These are phyloP conservation scores for Kernera saxatilis DNA, from an alignment of 345 rosid species.

Conservation along the genomic window DNA sequence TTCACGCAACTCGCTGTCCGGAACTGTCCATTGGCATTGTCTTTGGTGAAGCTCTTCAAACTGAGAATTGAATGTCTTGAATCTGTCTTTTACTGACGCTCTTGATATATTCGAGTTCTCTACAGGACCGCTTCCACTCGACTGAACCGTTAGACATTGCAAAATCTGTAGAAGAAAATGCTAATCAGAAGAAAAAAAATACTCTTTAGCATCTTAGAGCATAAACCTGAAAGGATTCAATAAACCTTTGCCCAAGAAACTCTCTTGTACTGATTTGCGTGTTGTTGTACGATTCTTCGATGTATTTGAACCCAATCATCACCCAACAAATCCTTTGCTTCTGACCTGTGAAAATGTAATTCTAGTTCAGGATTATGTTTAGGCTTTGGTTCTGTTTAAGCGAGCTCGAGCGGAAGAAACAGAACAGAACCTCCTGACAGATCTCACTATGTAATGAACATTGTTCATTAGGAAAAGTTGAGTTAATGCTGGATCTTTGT, in stretches of 20 bases:
- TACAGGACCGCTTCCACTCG: constrained; percentile 33
- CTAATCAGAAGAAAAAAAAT: background rate
- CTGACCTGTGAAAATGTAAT: constrained; percentile 58
- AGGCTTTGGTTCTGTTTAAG: background rate
- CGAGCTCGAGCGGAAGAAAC: background rate
- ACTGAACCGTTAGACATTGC: constrained; percentile 81
- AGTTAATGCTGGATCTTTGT: constrained; percentile 86
- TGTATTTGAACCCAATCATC: constrained; percentile 99
- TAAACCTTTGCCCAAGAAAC: constrained; percentile 94
- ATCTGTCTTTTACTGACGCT: constrained; percentile 79
- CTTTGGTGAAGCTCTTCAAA: constrained; percentile 92
- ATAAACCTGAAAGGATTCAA: background rate
- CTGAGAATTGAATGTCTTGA: constrained; percentile 75
- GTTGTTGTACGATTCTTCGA: constrained; percentile 90
- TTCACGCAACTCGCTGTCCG: constrained; percentile 89
- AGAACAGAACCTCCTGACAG: constrained; percentile 69
- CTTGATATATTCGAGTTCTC: constrained; percentile 51
- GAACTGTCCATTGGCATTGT: constrained; percentile 98
- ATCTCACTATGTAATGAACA: constrained; percentile 95
- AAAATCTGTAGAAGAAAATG: constrained; percentile 56
- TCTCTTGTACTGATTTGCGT: constrained; percentile 96
- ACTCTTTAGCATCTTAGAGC: background rate
- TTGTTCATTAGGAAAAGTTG: constrained; percentile 98
- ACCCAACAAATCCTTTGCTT: constrained; percentile 88
- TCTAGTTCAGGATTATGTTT: background rate